Percentiles rank a stretch among this genome's conserved stretches.
Conservation (phyloP, 768 basidiomycete genomes). For the Agaricus blazei region DNA sequence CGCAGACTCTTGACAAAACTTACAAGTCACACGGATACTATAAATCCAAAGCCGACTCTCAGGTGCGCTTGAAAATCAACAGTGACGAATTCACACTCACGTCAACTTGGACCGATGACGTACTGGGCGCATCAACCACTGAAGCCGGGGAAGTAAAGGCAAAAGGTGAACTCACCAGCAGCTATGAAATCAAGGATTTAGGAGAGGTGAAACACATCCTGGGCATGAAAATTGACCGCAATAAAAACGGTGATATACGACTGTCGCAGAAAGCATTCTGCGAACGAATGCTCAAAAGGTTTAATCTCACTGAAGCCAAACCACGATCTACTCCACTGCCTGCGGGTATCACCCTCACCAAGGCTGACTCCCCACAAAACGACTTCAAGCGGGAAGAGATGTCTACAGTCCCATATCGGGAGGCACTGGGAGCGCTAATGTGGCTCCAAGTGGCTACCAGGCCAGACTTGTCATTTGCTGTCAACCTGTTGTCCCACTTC, state of each 20-base stretch:
- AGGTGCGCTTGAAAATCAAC: conserved; percentile 6
- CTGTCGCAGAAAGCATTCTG: conserved; percentile 6
- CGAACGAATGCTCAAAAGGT: conserved; percentile 5
- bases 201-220: conserved; percentile 6
- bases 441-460: conserved; percentile 17
- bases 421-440: conserved; percentile 19
- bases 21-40: conserved; percentile 7
- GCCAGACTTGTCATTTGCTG: conserved; percentile 25
- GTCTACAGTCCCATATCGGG: conserved; percentile 5
- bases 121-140: no score
- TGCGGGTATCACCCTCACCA: background rate
- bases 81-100: conserved; percentile 8
- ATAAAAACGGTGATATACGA: background rate
- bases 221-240: conserved; percentile 11
- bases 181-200: conserved; percentile 13
- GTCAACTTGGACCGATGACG: background rate
- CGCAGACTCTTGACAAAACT: conserved; percentile 9
- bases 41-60: conserved; percentile 1
- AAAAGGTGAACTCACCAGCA: no score
- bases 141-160: no score
- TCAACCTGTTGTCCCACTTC: conserved; percentile 27
- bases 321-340: conserved; percentile 12
- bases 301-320: conserved; percentile 8
- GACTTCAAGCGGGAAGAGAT: background rate
- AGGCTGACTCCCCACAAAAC: background rate